phyloP scores from a whole-genome alignment of 148 eudicot species.

The Rhododendron simsii region DNA sequence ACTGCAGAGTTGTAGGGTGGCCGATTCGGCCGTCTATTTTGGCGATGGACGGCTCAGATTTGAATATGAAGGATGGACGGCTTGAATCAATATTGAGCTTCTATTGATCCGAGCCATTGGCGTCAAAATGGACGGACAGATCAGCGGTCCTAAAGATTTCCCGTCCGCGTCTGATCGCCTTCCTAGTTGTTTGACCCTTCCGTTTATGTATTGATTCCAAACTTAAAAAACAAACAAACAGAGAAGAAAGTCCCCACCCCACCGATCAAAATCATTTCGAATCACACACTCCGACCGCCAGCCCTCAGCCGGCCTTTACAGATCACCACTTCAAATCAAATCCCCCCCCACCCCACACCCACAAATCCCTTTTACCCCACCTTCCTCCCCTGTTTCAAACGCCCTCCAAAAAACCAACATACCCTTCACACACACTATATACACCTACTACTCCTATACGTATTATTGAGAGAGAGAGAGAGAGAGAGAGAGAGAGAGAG shows the following conservation, averaged over 20 bases:
- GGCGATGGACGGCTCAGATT: no score
- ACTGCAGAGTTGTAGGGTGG: no score
- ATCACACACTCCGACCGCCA: not conserved
- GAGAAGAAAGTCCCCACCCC: not conserved
- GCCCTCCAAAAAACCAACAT: not conserved
- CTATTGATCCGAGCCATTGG: no score
- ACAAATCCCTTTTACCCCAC: not conserved
- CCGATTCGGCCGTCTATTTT: no score
- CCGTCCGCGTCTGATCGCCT: not conserved
- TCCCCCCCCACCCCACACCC: not conserved
- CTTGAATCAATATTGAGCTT: no score
- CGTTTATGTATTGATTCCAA: not conserved
- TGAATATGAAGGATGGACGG: no score
- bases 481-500: not conserved
- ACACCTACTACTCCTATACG: not conserved
- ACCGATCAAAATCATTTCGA: constrained; percentile 14
- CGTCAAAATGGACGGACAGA: no score
- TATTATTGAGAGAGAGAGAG: not conserved
- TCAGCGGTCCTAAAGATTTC: no score
- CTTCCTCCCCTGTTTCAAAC: not conserved
- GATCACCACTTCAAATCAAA: constrained; percentile 1
- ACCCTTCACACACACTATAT: not conserved
- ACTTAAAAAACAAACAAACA: not conserved
- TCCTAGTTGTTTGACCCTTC: not conserved
- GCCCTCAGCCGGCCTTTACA: not conserved